Evolutionary conservation across 257 asterid genomes (phyloP), one percentile per base, ranked within the genome.

Genomic region (Solanum neorickii): DNA sequence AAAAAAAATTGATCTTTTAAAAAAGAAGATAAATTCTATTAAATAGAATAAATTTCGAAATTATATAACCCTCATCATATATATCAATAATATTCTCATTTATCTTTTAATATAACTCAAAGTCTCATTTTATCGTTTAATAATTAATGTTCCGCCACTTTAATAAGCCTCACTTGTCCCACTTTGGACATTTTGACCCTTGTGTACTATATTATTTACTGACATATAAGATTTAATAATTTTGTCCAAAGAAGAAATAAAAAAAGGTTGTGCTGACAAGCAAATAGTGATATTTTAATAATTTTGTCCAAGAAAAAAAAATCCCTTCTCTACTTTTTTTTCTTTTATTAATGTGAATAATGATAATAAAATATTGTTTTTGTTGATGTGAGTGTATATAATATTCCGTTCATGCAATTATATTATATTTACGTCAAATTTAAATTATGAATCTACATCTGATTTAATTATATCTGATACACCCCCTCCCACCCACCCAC

Each of bases 91-190:
- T 23, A 60, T 60, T 60, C 1, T 10, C 7, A 60, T 23, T 23
- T 62, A 62, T 62, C 7, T 10, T 62, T 12, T 20, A 56, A 18
- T 7, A 7, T 56, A 6, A 56, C 5, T 18, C 1, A 20, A 5
- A 20, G 1, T 11, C 12, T 56, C 5, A 20, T 7, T 20, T 7
- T 7, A 56, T 56, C 25, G 8, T 20, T 56, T 56, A 20, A 20
- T 56, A 20, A 56, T 20, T 0, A 0, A 56, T 56, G 2, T 5
- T 56, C 12, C 66, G 2, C 2, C 1, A 56, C 25, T 56, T 20
- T 56, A 56, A 20, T 20, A 20, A 56, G 66, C 66, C 66, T 8
- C 12, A 3, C n/a, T 20, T 18, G 4, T 7, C 65, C 5, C 18
- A 20, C 4, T 20, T 56, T 56, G 0, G 12, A 56, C 42, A 70